Evolutionary conservation across 2,329 filamentous ascomycete genomes (phyloP).

Genomic region (Calonectria naviculata): DNA sequence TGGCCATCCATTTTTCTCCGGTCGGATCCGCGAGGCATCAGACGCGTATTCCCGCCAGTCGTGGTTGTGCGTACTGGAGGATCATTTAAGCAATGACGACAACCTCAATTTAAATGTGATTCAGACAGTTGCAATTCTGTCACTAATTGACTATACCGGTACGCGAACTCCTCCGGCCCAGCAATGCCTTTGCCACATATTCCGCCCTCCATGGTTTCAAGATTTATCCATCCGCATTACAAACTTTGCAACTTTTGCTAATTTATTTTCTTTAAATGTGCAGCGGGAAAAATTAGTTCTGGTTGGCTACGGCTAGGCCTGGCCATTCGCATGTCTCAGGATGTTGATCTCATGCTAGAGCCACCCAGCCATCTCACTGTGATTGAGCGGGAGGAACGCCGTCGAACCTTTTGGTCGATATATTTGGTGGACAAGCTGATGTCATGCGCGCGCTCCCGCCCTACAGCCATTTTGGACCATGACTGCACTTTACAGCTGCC

Average conservation of each 20-base stretch:
- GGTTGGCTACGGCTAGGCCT: conserved; percentile 51
- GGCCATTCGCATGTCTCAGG: conserved; percentile 47
- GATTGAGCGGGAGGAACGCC: conserved; percentile 46
- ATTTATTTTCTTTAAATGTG: background rate
- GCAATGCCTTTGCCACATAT: too few species aligned
- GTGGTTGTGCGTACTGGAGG: conserved; percentile 25
- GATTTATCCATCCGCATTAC: too few species aligned
- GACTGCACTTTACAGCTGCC: conserved; percentile 47
- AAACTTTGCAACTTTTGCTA: background rate
- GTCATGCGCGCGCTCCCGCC: conserved; percentile 48
- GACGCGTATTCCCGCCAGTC: conserved; percentile 22
- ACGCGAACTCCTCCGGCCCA: conserved; percentile 22
- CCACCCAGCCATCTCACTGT: conserved; percentile 30
- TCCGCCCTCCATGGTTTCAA: too few species aligned
- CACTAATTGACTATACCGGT: conserved; percentile 52
- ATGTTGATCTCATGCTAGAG: conserved; percentile 47
- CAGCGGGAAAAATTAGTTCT: conserved; percentile 28
- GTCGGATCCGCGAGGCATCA: conserved; percentile 12
- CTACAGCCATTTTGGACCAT: conserved; percentile 46
- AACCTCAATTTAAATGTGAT: conserved; percentile 38
- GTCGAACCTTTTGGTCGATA: conserved; percentile 51
- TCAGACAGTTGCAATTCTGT: conserved; percentile 49
- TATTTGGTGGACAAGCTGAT: conserved; percentile 51
- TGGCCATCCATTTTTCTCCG: conserved; percentile 3
- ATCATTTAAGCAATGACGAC: conserved; percentile 23